These are phyloP conservation scores for Nissolia schottii DNA, from an alignment of 306 rosid species.

Conservation along the genomic window DNA sequence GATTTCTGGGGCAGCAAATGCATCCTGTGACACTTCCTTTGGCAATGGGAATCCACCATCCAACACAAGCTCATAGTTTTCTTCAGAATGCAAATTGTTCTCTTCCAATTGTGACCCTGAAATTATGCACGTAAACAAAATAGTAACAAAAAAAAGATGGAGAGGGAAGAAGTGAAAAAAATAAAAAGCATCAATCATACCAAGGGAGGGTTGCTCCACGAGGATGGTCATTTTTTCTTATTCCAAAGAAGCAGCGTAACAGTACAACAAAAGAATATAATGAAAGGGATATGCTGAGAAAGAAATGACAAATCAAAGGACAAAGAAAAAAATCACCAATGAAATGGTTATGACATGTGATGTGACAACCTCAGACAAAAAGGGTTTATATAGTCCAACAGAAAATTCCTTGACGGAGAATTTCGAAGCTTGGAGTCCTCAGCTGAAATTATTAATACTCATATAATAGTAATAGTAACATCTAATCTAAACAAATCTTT, in stretches of 20 bases:
- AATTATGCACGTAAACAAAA: neutral
- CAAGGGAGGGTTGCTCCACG: constrained; percentile 36
- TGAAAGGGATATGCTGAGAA: neutral
- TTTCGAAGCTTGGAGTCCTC: constrained; percentile 38
- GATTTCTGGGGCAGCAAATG: constrained; percentile 40
- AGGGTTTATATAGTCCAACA: constrained; percentile 19
- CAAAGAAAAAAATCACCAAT: no score
- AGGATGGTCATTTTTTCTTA: constrained; percentile 34
- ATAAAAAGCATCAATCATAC: constrained; percentile 31
- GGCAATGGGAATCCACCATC: constrained; percentile 52
- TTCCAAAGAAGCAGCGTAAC: no score
- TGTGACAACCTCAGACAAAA: neutral
- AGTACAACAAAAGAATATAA: no score
- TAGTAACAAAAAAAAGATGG: neutral
- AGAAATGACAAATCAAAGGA: neutral
- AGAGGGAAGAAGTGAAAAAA: neutral
- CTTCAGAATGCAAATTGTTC: constrained; percentile 14
- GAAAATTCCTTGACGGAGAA: constrained; percentile 35
- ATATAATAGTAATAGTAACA: no score
- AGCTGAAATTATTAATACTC: no score
- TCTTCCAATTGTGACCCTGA: constrained; percentile 23
- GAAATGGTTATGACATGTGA: neutral
- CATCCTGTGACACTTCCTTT: constrained; percentile 12
- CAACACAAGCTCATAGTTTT: constrained; percentile 29
- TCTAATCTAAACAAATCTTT: no score